phyloP scores from a whole-genome alignment of 176 grass and related monocot genomes.

The Rhynchospora pubera region DNA sequence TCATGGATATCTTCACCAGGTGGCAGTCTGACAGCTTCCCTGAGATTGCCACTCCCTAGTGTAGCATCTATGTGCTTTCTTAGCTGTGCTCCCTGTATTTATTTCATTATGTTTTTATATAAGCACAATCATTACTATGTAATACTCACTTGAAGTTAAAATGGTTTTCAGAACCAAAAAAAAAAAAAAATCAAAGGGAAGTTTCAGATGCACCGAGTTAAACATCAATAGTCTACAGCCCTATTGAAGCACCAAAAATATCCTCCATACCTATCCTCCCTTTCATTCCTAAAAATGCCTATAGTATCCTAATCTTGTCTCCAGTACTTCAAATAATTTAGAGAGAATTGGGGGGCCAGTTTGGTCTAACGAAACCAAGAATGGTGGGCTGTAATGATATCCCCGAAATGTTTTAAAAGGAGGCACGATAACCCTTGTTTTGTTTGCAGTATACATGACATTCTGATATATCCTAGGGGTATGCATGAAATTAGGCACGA shows the following conservation, averaged over 20 bases:
- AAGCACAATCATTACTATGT: neutral
- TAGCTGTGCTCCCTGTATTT: slow-evolving; percentile 79
- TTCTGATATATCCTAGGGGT: neutral
- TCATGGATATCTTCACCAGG: slow-evolving; percentile 98
- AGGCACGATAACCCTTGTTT: neutral
- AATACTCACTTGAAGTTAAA: neutral
- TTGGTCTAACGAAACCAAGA: neutral
- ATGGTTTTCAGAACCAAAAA: neutral
- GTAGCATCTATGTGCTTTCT: slow-evolving; percentile 96
- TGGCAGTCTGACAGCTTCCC: slow-evolving; percentile 95
- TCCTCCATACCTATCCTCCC: neutral
- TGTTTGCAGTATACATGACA: neutral
- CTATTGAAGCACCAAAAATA: neutral
- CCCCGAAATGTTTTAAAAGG: neutral
- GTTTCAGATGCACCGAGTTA: neutral
- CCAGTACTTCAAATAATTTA: neutral
- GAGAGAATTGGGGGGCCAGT: neutral
- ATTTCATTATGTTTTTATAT: neutral
- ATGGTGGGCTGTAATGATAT: neutral
- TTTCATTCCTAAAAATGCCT: neutral
- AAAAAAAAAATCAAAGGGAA: neutral
- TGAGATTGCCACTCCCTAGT: slow-evolving; percentile 92
- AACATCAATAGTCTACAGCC: neutral
- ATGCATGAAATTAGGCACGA: neutral
- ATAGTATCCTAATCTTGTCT: neutral